phyloP scores from a whole-genome alignment of 352 stramenopile genomes.

The Pythium vanterpoolii region DNA sequence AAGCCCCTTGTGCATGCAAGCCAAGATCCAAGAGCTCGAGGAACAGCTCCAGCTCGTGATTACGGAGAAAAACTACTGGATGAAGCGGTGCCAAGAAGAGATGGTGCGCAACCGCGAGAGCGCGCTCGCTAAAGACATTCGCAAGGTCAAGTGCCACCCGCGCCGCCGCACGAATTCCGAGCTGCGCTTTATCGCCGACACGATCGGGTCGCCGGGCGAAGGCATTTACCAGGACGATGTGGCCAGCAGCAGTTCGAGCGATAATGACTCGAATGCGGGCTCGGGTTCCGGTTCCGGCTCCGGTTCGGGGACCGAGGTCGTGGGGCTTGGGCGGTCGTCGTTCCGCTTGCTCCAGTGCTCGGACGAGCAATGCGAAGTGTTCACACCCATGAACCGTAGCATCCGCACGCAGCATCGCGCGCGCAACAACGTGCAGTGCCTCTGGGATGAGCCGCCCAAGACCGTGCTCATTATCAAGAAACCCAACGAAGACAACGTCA shows the following conservation, averaged over 20 bases:
- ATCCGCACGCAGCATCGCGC: conserved; percentile 83
- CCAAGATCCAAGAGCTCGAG: conserved; percentile 76
- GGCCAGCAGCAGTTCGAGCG: conserved; percentile 11
- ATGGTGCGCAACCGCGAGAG: conserved; percentile 45
- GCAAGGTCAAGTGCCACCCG: conserved; percentile 48
- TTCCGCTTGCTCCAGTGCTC: conserved; percentile 85
- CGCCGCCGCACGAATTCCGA: conserved; percentile 82
- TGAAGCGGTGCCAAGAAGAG: conserved; percentile 77
- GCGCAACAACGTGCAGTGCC: conserved; percentile 87
- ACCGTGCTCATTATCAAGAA: conserved; percentile 89
- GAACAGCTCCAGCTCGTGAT: conserved; percentile 73
- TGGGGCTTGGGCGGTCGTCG: conserved; percentile 41
- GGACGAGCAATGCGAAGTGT: conserved; percentile 86
- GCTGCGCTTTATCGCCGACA: conserved; percentile 79
- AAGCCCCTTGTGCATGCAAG: conserved; percentile 66
- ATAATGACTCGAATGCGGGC: too few species aligned
- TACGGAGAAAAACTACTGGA: conserved; percentile 89
- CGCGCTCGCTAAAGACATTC: conserved; percentile 19
- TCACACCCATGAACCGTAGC: conserved; percentile 82
- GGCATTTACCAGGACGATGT: conserved; percentile 70
- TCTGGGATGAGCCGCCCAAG: conserved; percentile 84
- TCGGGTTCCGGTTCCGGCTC: too few species aligned
- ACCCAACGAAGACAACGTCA: conserved; percentile 76
- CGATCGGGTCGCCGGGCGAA: conserved; percentile 63
- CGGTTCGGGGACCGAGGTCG: conserved; percentile 32